Conservation (phyloP, 2,329 filamentous ascomycete species). For the Ophiostoma himal-ulmi region DNA sequence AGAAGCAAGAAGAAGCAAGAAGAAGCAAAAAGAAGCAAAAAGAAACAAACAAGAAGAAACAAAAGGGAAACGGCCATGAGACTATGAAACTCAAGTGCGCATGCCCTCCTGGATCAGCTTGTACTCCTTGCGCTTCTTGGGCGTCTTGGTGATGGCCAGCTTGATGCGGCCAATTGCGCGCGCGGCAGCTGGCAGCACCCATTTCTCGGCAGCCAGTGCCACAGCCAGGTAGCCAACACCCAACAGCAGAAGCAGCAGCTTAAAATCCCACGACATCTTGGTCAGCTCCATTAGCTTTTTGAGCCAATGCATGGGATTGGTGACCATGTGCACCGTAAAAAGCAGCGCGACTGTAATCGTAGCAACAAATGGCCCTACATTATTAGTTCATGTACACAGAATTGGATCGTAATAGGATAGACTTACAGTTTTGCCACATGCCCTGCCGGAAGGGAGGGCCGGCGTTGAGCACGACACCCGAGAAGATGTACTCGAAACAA, state of each 20-base stretch:
- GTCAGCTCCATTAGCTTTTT: conserved; percentile 79
- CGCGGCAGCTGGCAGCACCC: conserved; percentile 63
- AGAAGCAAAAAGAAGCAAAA: background rate
- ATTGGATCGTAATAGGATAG: conserved; percentile 9
- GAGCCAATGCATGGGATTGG: conserved; percentile 65
- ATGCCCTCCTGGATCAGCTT: conserved; percentile 72
- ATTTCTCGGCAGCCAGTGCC: conserved; percentile 66
- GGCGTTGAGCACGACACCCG: conserved; percentile 83
- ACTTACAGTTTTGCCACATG: conserved; percentile 71
- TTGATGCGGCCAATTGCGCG: conserved; percentile 59
- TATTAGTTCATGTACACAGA: background rate
- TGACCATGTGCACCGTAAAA: conserved; percentile 73
- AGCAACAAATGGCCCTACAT: conserved; percentile 70
- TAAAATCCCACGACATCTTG: conserved; percentile 64
- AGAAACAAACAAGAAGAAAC: background rate
- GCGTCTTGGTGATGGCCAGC: conserved; percentile 49
- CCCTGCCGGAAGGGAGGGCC: conserved; percentile 82
- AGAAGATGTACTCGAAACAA: conserved; percentile 91
- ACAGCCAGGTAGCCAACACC: conserved; percentile 62
- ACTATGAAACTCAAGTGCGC: conserved; percentile 30
- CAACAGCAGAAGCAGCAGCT: conserved; percentile 63
- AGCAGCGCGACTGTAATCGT: conserved; percentile 65
- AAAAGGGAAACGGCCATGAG: background rate
- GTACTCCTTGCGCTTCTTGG: conserved; percentile 80
- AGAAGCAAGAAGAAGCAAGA: background rate